These are phyloP conservation scores for Chondrus crispus DNA, from an alignment of 23 red algal species.

Conservation along the genomic window DNA sequence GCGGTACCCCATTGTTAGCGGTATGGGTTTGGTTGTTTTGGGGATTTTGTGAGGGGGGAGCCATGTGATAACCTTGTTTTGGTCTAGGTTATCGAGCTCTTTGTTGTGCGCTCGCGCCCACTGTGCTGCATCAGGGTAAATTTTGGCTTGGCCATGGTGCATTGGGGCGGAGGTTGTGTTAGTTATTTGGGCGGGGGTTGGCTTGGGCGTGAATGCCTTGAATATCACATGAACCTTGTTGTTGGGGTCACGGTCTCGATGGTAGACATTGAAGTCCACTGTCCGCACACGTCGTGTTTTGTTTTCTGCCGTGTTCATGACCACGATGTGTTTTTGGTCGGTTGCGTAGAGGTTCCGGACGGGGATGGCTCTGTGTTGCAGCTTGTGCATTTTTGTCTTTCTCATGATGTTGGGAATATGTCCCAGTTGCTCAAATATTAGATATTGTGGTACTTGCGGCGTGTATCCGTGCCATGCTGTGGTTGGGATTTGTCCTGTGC, in stretches of 20 bases:
- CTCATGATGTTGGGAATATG: not conserved
- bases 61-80: not conserved
- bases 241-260: not conserved
- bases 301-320: not conserved
- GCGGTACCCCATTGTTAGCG: not conserved
- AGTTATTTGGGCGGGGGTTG: not conserved
- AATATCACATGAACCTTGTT: not conserved
- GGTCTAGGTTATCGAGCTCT: not conserved
- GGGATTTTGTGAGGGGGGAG: not conserved
- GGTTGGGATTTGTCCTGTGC: not conserved
- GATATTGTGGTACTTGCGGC: not conserved
- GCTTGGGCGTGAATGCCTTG: not conserved
- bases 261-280: constrained; percentile 9
- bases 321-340: not conserved
- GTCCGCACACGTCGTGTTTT: not conserved
- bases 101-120: not conserved
- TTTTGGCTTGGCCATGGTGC: too few relatives aligned
- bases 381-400: not conserved
- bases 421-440: not conserved
- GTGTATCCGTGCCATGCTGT: not conserved
- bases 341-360: not conserved
- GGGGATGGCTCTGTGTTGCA: not conserved
- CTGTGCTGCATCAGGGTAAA: not conserved
- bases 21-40: not conserved
- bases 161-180: not conserved